Base-by-base conservation (phyloP, 78 protist species). In the Corallochytrium limacisporum region DNA sequence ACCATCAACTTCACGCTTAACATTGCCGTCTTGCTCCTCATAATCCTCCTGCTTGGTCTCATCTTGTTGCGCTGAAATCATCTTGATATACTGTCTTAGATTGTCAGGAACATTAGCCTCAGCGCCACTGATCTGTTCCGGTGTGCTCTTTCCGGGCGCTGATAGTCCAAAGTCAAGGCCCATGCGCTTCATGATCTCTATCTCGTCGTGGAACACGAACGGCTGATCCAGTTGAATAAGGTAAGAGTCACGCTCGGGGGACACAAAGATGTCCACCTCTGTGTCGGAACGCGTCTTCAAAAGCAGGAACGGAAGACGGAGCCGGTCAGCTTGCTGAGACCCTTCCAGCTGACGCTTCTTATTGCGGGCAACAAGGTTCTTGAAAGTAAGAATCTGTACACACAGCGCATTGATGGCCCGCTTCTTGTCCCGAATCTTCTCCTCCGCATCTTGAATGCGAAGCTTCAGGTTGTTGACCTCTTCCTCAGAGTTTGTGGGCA, bases 141-240 rank as follows among this genome's bases (percentile, higher is more conserved):
- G n/a, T n/a, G n/a, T n/a, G n/a, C n/a, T n/a, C n/a, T n/a, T n/a
- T n/a, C n/a, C n/a, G n/a, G n/a, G n/a, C n/a, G n/a, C n/a, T n/a
- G n/a, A n/a, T n/a, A 65, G 38, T 12, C 50, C 69, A 13, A 46
- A 36, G 2, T 43, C 39, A 33, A 61, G 1, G 63, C 29, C 70
- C 56, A 77, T 13, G 26, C 51, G 29, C 37, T 56, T 79, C 26
- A 87, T 54, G 29, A 79, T 36, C 26, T 72, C 86, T 9, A 26
- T 37, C 24, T 87, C 90, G 48, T 88, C 94, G 42, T 82, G 74
- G 6, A 88, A 53, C 24, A 88, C 66, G 48, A 86, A 88, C 1
- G 93, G 93, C 42, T 84, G 62, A 28, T 72, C 28, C 0, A 88
- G 42, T n/a, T n/a, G n/a, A 16, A n/a, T n/a, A n/a, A n/a, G n/a